Base-by-base conservation (phyloP, 1,139 yeast species). In the Yamadazyma blattariae region DNA sequence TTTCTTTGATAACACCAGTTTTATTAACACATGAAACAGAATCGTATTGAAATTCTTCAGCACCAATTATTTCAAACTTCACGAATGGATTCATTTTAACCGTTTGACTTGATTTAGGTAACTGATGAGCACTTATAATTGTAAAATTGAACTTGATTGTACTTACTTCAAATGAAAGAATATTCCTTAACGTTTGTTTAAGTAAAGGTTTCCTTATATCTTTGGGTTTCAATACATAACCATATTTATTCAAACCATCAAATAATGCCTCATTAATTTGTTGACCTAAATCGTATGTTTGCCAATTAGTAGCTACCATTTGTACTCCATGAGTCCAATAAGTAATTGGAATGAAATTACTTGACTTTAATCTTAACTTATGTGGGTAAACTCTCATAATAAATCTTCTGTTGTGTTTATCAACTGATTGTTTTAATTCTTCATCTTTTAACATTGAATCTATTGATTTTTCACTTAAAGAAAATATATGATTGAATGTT, bases 301-400 rank as follows among this genome's bases (percentile, higher is more conserved):
- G 98, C 97, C 97, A 94, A 53, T 92, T 92, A 2, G 96, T 81
- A 0, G 98, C 97, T 3, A 87, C 97, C 89, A 94, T 77, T 53
- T 92, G 98, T 4, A 75, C 82, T 0, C 99, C 99, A 35, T 74
- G 67, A 32, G 70, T 68, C 98, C 99, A 92, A 51, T 77, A 88
- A 0, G 60, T 61, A 5, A 86, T 62, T 0, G 98, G 97, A 29
- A 73, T 72, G 51, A 87, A 90, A 51, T 92, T 92, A 4, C 88
- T 71, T 2, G 96, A 88, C 36, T 71, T 81, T 40, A 87, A 70
- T 32, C 97, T 64, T 39, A 79, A 74, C 10, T 79, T 81, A 0
- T 95, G 81, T 0, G 99, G 99, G 54, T 94, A 92, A 0, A 89
- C 77, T 35, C 99, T 70, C 83, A 88, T 81, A 38, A 92, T 56